Evolutionary conservation across 2,329 filamentous ascomycete genomes (phyloP), one percentile per base, ranked within the genome.

Genomic region (Eurotiales sp.): DNA sequence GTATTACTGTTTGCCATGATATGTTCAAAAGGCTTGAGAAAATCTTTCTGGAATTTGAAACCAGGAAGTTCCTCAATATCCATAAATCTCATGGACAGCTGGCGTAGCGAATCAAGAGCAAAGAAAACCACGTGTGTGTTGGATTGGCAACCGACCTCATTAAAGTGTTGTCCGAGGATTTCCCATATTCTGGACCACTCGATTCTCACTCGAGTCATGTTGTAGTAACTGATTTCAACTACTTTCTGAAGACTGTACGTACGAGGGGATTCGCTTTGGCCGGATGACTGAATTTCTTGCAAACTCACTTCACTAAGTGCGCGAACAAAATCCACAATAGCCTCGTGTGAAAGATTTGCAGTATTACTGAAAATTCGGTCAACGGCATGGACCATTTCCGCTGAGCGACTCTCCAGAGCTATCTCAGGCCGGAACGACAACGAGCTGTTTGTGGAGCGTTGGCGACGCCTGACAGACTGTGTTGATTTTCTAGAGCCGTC

Each of bases 11-110:
- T 97, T 52, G 88, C 86, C 75, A 99, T 89, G 61, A 99, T 90
- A 68, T 97, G 90, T 73, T 99, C 92, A 61, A 99, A 99, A 0
- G 95, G 93, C 71, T 96, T 97, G 49, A 99, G 74, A 68, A 99
- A 99, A 67, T 99, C 92, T 68, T 99, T 99, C 63, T 99, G 93
- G 65, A 99, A 99, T 70, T 97, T 97, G 81, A 99, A 99, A 63
- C 95, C 93, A 1, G 93, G 90, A 59, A 99, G 73, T 69, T 99
- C 93, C 67, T 96, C 93, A 55, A 97, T 90, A 70, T 99, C 93
- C 87, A 99, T 88, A 66, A 99, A 99, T 15, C 91, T 87, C 91
- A 99, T 97, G 0, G 92, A 96, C 36, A 99, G 75, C 68, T 99
- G 93, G 36, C 95, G 84, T 40, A 99, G 73, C 3, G 92, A 96